Percentiles rank a stretch among this genome's conserved stretches.
Evolutionary conservation across 352 stramenopile species (phyloP).

Genomic region (Saprolegnia diclina): DNA sequence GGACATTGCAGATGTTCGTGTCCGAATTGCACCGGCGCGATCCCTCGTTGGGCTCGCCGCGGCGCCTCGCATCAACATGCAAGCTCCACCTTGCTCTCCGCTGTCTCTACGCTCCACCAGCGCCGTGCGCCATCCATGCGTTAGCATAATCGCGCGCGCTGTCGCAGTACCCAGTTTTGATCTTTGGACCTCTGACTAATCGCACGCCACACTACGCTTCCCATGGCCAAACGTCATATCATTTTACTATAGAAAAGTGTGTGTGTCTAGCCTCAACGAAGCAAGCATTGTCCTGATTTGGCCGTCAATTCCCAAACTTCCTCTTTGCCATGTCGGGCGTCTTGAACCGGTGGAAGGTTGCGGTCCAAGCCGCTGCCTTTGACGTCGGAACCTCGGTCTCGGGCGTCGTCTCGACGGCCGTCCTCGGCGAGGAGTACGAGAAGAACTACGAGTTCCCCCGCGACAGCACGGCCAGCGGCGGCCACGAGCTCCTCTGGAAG

Average conservation of each 20-base stretch:
- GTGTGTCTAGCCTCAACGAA: slow-evolving; percentile 8
- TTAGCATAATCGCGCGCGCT: no score
- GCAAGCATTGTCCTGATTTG: neutral
- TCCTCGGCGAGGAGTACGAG: slow-evolving; percentile 76
- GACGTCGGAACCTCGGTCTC: slow-evolving; percentile 37
- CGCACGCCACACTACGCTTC: no score
- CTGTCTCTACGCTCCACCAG: no score
- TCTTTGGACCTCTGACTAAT: no score
- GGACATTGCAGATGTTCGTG: no score
- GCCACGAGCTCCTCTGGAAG: slow-evolving; percentile 78
- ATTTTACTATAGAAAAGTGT: neutral
- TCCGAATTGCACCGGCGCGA: no score
- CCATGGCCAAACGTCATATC: no score
- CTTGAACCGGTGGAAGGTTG: slow-evolving; percentile 26
- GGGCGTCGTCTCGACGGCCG: slow-evolving; percentile 45
- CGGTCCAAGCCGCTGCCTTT: slow-evolving; percentile 21
- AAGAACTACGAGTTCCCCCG: slow-evolving; percentile 84
- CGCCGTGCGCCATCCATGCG: no score
- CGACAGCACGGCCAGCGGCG: slow-evolving; percentile 75
- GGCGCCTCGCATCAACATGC: no score
- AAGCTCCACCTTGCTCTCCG: no score
- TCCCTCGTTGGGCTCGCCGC: no score
- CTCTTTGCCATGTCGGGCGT: slow-evolving; percentile 9
- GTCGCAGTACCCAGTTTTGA: no score
- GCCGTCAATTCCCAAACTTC: neutral